A percentile compares a stretch with the other conserved stretches of the same genome.
Evolutionary conservation across 2,329 filamentous ascomycete species (phyloP).

Genomic region (Cyphellophora attinorum): DNA sequence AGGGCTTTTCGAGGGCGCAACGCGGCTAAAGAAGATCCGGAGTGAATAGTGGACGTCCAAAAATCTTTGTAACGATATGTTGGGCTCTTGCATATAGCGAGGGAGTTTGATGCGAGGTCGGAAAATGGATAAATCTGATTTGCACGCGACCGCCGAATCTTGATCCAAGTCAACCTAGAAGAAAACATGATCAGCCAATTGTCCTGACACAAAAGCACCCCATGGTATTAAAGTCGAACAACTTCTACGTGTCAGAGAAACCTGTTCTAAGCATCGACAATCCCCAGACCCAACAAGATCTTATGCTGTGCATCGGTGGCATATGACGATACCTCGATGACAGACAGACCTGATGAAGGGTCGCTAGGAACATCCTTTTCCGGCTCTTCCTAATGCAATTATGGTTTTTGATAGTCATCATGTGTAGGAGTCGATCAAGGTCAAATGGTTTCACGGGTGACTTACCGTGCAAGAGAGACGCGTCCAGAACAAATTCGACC

Average conservation of each 20-base stretch:
- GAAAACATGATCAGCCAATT: too few species aligned
- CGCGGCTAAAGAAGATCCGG: constrained; percentile 82
- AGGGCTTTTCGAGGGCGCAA: constrained; percentile 78
- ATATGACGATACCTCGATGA: constrained; percentile 19
- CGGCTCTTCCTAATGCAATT: constrained; percentile 23
- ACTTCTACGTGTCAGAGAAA: constrained; percentile 19
- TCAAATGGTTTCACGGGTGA: too few species aligned
- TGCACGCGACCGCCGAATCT: too few species aligned
- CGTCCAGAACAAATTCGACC: too few species aligned
- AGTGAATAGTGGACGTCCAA: too few species aligned
- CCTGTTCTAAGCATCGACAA: constrained; percentile 20
- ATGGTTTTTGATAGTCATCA: constrained; percentile 20
- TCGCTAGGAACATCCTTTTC: constrained; percentile 17
- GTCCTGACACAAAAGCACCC: too few species aligned
- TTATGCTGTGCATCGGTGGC: constrained; percentile 6
- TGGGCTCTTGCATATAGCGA: not conserved
- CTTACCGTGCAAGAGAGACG: too few species aligned
- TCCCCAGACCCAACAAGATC: not conserved
- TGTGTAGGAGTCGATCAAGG: constrained; percentile 4
- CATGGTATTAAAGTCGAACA: too few species aligned
- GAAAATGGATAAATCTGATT: too few species aligned
- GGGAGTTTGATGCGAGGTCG: not conserved
- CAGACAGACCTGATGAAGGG: not conserved
- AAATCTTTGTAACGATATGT: too few species aligned
- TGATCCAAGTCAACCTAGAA: too few species aligned